Evolutionary conservation across 1,284 basidiomycete species (phyloP).

Genomic region (Ceratobasidium sp.): DNA sequence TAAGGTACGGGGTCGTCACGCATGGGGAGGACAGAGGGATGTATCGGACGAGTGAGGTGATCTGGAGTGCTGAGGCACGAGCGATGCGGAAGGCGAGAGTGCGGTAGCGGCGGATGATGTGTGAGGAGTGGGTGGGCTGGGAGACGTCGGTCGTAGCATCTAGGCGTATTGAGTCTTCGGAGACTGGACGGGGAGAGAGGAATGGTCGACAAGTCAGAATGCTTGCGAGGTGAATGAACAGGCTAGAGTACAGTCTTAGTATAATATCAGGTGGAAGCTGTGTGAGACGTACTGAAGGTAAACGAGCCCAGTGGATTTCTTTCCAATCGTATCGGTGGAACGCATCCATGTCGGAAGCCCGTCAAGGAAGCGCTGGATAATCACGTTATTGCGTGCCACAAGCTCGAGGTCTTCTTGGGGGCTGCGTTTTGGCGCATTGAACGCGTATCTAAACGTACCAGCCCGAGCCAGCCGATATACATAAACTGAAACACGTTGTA

Average conservation of each 20-base stretch:
- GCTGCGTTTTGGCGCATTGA: conserved; percentile 32
- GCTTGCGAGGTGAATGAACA: conserved; percentile 30
- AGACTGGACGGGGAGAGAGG: conserved; percentile 10
- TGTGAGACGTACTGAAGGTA: conserved; percentile 22
- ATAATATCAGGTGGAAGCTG: neutral
- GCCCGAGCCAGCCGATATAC: too few species aligned
- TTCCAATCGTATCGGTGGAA: conserved; percentile 27
- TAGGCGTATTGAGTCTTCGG: conserved; percentile 11
- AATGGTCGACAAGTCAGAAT: conserved; percentile 29
- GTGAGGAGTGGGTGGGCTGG: conserved; percentile 22
- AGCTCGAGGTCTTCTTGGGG: conserved; percentile 26
- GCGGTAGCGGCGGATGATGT: conserved; percentile 35
- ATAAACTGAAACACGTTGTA: neutral
- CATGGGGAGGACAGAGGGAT: conserved; percentile 37
- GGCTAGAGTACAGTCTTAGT: conserved; percentile 3
- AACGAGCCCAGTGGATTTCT: conserved; percentile 31
- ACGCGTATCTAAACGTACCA: conserved; percentile 18
- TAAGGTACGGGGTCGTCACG: conserved; percentile 29
- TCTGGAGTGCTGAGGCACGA: conserved; percentile 35
- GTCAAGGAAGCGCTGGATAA: conserved; percentile 37
- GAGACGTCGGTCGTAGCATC: neutral
- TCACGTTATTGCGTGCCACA: conserved; percentile 35
- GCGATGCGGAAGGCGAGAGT: conserved; percentile 39
- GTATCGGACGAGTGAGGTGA: conserved; percentile 28
- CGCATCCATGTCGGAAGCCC: conserved; percentile 35